Conservation (phyloP, 1,139 yeast genomes). For the Magnusiomyces suaveolens region DNA sequence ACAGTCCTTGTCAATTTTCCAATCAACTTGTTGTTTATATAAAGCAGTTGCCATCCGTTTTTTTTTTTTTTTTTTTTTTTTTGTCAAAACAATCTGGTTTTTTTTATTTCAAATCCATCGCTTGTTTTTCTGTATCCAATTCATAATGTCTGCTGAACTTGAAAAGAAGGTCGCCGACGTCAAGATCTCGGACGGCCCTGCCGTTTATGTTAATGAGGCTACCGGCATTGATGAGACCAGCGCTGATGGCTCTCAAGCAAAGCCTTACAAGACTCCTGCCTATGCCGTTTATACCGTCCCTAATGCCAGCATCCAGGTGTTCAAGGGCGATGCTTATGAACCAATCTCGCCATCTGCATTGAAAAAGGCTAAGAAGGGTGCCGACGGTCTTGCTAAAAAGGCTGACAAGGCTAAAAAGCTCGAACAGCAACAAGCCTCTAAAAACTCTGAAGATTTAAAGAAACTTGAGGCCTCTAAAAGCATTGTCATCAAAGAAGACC, state of each 20-base stretch:
- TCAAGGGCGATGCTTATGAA: conserved; percentile 56
- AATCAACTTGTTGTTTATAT: neutral
- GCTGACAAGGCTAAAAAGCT: conserved; percentile 67
- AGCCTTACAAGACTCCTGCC: conserved; percentile 77
- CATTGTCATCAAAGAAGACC: conserved; percentile 63
- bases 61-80: neutral
- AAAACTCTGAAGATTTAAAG: conserved; percentile 56
- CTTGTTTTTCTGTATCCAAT: neutral
- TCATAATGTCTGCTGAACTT: conserved; percentile 12
- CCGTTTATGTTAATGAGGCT: conserved; percentile 55
- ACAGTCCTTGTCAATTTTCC: no score
- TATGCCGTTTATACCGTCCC: conserved; percentile 52
- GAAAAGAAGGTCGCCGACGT: conserved; percentile 12
- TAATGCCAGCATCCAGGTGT: conserved; percentile 55
- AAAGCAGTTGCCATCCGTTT: neutral
- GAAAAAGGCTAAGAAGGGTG: conserved; percentile 95
- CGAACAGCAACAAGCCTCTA: conserved; percentile 51
- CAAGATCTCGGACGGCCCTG: conserved; percentile 7
- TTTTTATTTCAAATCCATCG: neutral
- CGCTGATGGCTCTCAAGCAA: conserved; percentile 48
- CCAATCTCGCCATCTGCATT: conserved; percentile 88
- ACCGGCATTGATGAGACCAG: conserved; percentile 52
- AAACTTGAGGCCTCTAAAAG: conserved; percentile 64
- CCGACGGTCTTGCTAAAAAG: conserved; percentile 84
- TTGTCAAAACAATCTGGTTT: neutral